These are phyloP conservation scores for Aspergillus sclerotiicarbonarius DNA, from an alignment of 495 filamentous ascomycete genomes.

Conservation along the genomic window DNA sequence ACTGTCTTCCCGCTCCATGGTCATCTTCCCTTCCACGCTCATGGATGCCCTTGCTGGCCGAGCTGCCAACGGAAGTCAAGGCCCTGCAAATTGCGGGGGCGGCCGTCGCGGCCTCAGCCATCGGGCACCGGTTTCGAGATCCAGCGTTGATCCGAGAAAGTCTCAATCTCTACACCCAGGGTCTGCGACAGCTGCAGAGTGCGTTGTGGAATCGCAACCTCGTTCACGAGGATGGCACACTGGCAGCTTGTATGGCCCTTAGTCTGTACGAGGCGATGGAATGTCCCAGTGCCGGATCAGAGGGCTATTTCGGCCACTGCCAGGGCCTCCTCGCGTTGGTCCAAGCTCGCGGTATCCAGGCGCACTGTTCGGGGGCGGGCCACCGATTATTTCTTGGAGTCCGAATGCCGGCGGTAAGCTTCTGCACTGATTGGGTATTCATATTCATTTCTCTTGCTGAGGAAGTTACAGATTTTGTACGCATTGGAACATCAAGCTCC, in stretches of 20 bases:
- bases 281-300: slow-evolving; percentile 26
- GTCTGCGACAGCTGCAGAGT: slow-evolving; percentile 32
- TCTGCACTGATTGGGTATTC: not conserved
- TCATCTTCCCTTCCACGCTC: slow-evolving; percentile 14
- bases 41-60: slow-evolving; percentile 28
- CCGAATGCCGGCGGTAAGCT: slow-evolving; percentile 26
- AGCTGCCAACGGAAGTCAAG: slow-evolving; percentile 17
- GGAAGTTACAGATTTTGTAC: slow-evolving; percentile 13
- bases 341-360: slow-evolving; percentile 29
- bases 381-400: slow-evolving; percentile 32
- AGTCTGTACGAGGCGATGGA: slow-evolving; percentile 38
- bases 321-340: slow-evolving; percentile 30
- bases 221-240: slow-evolving; percentile 31
- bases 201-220: slow-evolving; percentile 26
- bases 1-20: slow-evolving; percentile 14
- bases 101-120: slow-evolving; percentile 25
- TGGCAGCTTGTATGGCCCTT: slow-evolving; percentile 34
- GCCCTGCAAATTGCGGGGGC: slow-evolving; percentile 26
- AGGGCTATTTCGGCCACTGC: slow-evolving; percentile 32
- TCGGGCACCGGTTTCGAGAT: slow-evolving; percentile 25
- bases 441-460: not conserved
- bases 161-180: slow-evolving; percentile 30
- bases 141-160: slow-evolving; percentile 25
- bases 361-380: slow-evolving; percentile 27
- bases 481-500: slow-evolving; percentile 15